Conservation (phyloP, 1,284 basidiomycete genomes). For the Sporisorium scitamineum region DNA sequence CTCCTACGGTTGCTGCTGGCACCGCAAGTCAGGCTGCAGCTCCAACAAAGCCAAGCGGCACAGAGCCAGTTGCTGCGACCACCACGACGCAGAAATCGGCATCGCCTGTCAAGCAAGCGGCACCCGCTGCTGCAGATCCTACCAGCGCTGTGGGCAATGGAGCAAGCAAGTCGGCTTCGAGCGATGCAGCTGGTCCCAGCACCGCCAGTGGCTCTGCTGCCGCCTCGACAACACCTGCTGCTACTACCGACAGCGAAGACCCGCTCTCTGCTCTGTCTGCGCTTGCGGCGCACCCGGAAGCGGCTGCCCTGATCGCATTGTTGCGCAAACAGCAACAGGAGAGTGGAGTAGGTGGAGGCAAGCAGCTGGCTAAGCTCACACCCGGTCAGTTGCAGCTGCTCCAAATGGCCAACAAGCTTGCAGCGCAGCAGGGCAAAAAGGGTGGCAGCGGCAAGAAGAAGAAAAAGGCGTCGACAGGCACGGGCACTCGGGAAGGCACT, state of each 20-base stretch:
- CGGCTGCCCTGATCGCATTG: constrained; percentile 61
- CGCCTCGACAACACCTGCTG: constrained; percentile 2
- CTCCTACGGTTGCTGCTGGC: constrained; percentile 1
- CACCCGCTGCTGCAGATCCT: constrained; percentile 1
- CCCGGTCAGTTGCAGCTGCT: constrained; percentile 64
- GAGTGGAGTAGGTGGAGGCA: constrained; percentile 35
- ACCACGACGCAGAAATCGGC: constrained; percentile 14
- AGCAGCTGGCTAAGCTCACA: constrained; percentile 60
- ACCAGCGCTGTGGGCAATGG: constrained; percentile 9
- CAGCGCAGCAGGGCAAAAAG: constrained; percentile 54
- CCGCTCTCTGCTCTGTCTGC: constrained; percentile 60
- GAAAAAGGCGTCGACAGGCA: constrained; percentile 26
- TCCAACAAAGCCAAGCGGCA: constrained; percentile 6
- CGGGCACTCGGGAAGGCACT: constrained; percentile 30
- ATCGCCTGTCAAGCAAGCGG: constrained; percentile 13
- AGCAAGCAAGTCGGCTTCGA: constrained; percentile 11
- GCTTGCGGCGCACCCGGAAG: constrained; percentile 63
- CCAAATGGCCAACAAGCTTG: constrained; percentile 65
- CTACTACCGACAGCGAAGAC: constrained; percentile 28
- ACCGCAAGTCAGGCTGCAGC: constrained; percentile 6
- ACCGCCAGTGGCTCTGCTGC: neutral
- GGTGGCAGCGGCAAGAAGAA: constrained; percentile 47
- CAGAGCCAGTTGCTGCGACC: constrained; percentile 1
- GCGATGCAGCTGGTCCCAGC: constrained; percentile 10
- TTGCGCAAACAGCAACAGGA: constrained; percentile 64